phyloP scores from a whole-genome alignment of 257 asterid species.

The Gentiana dahurica region DNA sequence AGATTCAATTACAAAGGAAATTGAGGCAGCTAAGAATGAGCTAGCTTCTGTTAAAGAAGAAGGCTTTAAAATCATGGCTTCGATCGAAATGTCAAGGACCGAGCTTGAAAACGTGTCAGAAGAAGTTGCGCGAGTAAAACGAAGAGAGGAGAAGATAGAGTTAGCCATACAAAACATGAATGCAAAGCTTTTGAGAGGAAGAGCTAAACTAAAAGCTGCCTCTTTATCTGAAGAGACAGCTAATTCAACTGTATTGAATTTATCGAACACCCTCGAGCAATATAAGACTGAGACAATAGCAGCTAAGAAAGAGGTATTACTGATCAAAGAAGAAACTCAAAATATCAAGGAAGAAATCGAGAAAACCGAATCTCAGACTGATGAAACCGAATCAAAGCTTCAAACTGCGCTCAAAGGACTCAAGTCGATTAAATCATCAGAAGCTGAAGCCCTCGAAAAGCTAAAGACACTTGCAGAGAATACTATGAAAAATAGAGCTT shows the following conservation, averaged over 20 bases:
- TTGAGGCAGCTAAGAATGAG: constrained; percentile 44
- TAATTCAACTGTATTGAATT: constrained; percentile 35
- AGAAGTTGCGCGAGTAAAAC: constrained; percentile 36
- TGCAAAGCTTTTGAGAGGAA: constrained; percentile 56
- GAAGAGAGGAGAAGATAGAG: constrained; percentile 48
- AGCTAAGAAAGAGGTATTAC: constrained; percentile 30
- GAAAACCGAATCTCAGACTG: constrained; percentile 45
- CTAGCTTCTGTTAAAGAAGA: constrained; percentile 37
- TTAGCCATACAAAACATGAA: constrained; percentile 46
- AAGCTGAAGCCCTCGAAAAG: constrained; percentile 52
- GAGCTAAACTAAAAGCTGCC: constrained; percentile 52
- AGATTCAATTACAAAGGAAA: constrained; percentile 31
- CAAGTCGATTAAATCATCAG: constrained; percentile 50
- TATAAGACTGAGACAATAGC: constrained; percentile 42
- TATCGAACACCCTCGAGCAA: constrained; percentile 42
- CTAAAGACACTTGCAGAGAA: constrained; percentile 36
- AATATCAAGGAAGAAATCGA: constrained; percentile 35
- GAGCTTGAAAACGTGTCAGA: constrained; percentile 47
- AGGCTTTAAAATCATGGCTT: constrained; percentile 65
- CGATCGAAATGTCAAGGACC: constrained; percentile 56
- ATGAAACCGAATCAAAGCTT: constrained; percentile 43
- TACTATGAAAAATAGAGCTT: constrained; percentile 44
- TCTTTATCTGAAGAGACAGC: constrained; percentile 50
- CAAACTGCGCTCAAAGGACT: constrained; percentile 52
- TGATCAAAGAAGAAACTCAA: constrained; percentile 39